phyloP scores from a whole-genome alignment of 2,329 filamentous ascomycete species.

The Dryadomyces sulphureus region DNA sequence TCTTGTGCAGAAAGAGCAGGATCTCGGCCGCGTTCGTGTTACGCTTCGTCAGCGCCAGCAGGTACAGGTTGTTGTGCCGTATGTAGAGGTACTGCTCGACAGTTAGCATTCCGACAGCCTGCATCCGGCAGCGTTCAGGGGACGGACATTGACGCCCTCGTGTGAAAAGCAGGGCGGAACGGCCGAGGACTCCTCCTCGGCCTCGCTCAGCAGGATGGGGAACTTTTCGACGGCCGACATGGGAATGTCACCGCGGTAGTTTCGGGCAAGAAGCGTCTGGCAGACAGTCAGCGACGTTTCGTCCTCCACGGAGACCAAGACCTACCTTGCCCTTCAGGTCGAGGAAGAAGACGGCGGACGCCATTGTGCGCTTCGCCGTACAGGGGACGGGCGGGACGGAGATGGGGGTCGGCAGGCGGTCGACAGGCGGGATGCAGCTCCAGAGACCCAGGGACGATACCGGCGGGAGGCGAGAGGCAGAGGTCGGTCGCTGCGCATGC shows the following conservation, averaged over 20 bases:
- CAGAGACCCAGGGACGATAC: not conserved
- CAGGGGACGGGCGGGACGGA: not conserved
- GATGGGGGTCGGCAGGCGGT: not conserved
- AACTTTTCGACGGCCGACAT: conserved; percentile 99
- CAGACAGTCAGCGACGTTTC: too few relatives aligned
- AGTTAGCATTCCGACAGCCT: not conserved
- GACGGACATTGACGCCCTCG: conserved; percentile 82
- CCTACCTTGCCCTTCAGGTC: conserved; percentile 98
- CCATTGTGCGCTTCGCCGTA: conserved; percentile 42
- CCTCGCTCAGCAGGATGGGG: conserved; percentile 86
- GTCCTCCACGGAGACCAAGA: conserved; percentile 2
- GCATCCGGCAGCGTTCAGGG: not conserved
- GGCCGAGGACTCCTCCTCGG: conserved; percentile 96
- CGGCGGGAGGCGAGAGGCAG: not conserved
- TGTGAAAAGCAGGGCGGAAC: conserved; percentile 96
- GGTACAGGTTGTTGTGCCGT: conserved; percentile 96
- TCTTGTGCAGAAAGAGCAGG: conserved; percentile 90
- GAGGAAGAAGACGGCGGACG: conserved; percentile 94
- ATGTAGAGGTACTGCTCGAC: conserved; percentile 84
- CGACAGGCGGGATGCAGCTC: not conserved
- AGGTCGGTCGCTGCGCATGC: not conserved
- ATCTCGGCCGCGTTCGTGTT: conserved; percentile 99
- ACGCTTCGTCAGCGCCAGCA: conserved; percentile 92
- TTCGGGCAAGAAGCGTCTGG: conserved; percentile 97
- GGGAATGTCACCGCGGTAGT: conserved; percentile 96